These are phyloP conservation scores for Fusarium pilosicola DNA, from an alignment of 2,329 filamentous ascomycete genomes.

Conservation along the genomic window DNA sequence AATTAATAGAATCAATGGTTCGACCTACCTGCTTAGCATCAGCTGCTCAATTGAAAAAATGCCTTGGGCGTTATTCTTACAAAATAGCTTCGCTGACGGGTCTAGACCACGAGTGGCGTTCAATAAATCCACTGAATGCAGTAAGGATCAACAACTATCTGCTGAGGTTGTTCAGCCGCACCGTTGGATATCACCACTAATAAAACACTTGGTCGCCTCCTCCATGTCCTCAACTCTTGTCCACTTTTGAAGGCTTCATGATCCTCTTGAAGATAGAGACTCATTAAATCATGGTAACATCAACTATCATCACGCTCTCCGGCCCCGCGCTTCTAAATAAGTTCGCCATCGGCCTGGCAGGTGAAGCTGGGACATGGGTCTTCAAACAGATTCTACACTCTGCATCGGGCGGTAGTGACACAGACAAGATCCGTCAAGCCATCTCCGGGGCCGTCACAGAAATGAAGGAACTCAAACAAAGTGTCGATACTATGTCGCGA, in stretches of 20 bases:
- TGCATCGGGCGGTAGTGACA: background rate
- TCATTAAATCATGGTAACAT: background rate
- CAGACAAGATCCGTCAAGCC: background rate
- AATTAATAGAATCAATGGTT: background rate
- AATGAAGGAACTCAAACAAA: background rate
- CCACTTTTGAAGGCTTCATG: background rate
- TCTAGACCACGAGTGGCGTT: background rate
- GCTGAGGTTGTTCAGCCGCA: background rate
- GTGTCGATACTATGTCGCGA: background rate
- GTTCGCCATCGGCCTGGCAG: background rate
- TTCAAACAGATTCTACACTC: background rate
- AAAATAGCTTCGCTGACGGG: background rate
- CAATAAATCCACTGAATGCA: background rate
- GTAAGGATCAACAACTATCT: background rate
- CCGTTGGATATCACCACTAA: background rate
- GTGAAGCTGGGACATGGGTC: background rate
- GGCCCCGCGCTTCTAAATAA: background rate
- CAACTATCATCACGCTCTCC: background rate
- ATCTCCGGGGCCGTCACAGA: background rate
- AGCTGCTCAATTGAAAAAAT: background rate
- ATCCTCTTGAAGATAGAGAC: too few species aligned
- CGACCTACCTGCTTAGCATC: background rate
- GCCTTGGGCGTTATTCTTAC: background rate
- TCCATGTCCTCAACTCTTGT: too few species aligned
- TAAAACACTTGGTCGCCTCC: background rate